Evolutionary conservation across 1,139 yeast genomes (phyloP).

Genomic region (Suhomyces ambrosiae): DNA sequence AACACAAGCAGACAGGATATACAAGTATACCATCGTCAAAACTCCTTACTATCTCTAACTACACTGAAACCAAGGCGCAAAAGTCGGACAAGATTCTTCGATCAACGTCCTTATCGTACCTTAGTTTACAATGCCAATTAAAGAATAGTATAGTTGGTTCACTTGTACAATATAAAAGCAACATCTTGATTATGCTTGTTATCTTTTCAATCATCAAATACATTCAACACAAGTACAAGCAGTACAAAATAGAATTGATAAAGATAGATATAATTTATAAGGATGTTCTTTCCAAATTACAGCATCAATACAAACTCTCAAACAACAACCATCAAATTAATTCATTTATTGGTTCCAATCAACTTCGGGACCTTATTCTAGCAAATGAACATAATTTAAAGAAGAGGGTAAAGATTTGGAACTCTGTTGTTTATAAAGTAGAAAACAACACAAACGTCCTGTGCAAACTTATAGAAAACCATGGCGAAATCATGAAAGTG

Average conservation of each 20-base stretch:
- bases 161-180: conserved; percentile 43
- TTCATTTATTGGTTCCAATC: conserved; percentile 70
- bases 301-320: conserved; percentile 36
- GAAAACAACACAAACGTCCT: conserved; percentile 70
- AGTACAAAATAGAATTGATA: conserved; percentile 31
- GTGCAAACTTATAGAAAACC: conserved; percentile 63
- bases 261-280: conserved; percentile 39
- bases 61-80: conserved; percentile 35
- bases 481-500: conserved; percentile 84
- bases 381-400: conserved; percentile 45
- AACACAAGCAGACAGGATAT: conserved; percentile 36
- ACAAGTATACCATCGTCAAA: conserved; percentile 28
- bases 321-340: conserved; percentile 33
- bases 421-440: conserved; percentile 54
- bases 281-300: conserved; percentile 51
- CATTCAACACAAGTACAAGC: conserved; percentile 36
- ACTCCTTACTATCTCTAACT: conserved; percentile 29
- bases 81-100: conserved; percentile 57
- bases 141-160: conserved; percentile 57
- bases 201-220: conserved; percentile 23
- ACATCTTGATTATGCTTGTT: conserved; percentile 31
- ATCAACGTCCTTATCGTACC: conserved; percentile 70
- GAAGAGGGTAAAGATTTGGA: conserved; percentile 62
- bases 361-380: conserved; percentile 71
- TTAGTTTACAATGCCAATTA: conserved; percentile 61